Percentiles rank a stretch among this genome's conserved stretches.
These are phyloP conservation scores for Pilatotrama ljubarskyi DNA, from an alignment of 768 basidiomycete genomes.

Conservation along the genomic window DNA sequence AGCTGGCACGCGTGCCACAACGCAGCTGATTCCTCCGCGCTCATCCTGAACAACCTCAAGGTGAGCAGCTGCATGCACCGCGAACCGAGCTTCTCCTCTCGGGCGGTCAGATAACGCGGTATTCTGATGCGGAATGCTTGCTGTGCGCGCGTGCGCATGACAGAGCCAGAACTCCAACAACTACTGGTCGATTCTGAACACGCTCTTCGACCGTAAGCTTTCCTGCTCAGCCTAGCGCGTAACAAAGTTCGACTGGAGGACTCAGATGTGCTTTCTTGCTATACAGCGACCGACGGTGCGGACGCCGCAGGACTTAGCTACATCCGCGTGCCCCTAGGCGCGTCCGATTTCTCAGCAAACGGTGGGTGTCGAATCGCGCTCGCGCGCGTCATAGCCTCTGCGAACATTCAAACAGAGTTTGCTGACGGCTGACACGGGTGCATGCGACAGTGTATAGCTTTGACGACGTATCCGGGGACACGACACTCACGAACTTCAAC, in stretches of 20 bases:
- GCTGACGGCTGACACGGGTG: neutral
- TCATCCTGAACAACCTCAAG: constrained; percentile 63
- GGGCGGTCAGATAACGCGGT: neutral
- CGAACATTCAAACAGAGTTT: too few species aligned
- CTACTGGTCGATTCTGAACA: constrained; percentile 58
- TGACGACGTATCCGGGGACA: constrained; percentile 64
- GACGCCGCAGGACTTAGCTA: constrained; percentile 68
- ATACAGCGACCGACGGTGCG: constrained; percentile 55
- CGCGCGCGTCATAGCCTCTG: neutral
- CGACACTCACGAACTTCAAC: constrained; percentile 56
- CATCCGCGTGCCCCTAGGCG: constrained; percentile 69
- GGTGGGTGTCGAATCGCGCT: constrained; percentile 37
- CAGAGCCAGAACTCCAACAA: constrained; percentile 53
- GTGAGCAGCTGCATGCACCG: constrained; percentile 37
- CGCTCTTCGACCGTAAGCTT: constrained; percentile 52
- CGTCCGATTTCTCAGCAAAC: constrained; percentile 68
- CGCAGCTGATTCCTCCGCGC: constrained; percentile 71
- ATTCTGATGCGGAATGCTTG: neutral
- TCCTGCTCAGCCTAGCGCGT: neutral
- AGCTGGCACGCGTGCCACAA: constrained; percentile 4
- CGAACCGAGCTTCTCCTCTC: neutral
- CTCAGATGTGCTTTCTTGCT: neutral
- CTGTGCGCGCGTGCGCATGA: neutral
- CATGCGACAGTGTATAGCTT: constrained; percentile 53
- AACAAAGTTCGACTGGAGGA: neutral